phyloP scores from a whole-genome alignment of 148 eudicot species.

The Camellia sinensis region DNA sequence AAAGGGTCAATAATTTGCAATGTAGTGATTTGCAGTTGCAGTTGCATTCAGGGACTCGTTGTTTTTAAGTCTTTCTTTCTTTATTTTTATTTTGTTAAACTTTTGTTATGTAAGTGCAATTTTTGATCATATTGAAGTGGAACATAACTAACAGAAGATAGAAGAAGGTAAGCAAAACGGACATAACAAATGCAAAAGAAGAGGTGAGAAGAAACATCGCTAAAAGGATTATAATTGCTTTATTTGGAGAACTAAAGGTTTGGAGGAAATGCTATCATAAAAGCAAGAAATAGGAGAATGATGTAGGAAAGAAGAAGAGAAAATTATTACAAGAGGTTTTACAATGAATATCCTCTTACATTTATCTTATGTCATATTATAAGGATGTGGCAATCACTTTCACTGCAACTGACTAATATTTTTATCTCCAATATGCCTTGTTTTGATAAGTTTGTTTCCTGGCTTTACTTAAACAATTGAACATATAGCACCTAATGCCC shows the following conservation, averaged over 20 bases:
- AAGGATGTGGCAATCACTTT: neutral
- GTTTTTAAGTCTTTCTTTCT: neutral
- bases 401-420: neutral
- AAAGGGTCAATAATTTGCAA: neutral
- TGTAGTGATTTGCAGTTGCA: too few relatives aligned
- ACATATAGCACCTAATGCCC: neutral
- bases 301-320: conserved; percentile 1
- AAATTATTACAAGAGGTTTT: neutral
- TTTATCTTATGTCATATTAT: neutral
- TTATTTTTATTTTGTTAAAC: neutral
- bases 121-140: neutral
- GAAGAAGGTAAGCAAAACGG: neutral
- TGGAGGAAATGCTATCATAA: neutral
- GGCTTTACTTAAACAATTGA: neutral
- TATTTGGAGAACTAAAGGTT: neutral
- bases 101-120: neutral
- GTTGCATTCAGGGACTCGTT: neutral
- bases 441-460: neutral
- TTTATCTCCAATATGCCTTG: neutral
- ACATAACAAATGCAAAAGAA: neutral
- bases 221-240: neutral
- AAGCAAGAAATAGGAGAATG: neutral
- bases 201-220: neutral
- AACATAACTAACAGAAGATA: neutral
- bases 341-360: neutral